A percentile compares a stretch with the other conserved stretches of the same genome.
phyloP scores from a whole-genome alignment of 2,329 filamentous ascomycete species.

The Davidsoniella eucalypti region DNA sequence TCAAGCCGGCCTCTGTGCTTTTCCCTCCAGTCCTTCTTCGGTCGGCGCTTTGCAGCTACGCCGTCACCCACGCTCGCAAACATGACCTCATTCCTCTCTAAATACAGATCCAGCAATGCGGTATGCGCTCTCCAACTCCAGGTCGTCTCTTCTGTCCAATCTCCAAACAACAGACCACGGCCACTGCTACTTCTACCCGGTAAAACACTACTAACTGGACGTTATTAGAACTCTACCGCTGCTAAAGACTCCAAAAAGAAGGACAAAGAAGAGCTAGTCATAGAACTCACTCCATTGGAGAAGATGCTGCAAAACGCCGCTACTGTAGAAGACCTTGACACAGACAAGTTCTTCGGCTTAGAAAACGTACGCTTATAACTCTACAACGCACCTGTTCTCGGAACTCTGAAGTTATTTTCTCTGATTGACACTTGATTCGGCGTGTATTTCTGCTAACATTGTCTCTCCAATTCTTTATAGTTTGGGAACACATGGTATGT shows the following conservation, averaged over 20 bases:
- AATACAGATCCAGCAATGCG: slow-evolving; percentile 9
- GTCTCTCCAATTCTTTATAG: slow-evolving; percentile 27
- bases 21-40: not conserved
- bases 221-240: slow-evolving; percentile 14
- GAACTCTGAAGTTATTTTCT: not conserved
- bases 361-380: slow-evolving; percentile 61
- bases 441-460: slow-evolving; percentile 21
- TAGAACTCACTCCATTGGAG: slow-evolving; percentile 45
- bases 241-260: slow-evolving; percentile 31
- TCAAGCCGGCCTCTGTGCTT: not conserved
- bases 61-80: not conserved
- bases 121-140: not conserved
- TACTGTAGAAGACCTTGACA: slow-evolving; percentile 68
- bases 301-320: slow-evolving; percentile 72
- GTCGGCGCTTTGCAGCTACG: not conserved
- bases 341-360: slow-evolving; percentile 95
- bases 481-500: slow-evolving; percentile 93
- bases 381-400: slow-evolving; percentile 1
- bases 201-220: slow-evolving; percentile 10
- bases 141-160: not conserved
- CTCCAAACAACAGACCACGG: not conserved
- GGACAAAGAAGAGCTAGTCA: slow-evolving; percentile 41
- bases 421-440: not conserved
- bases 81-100: slow-evolving; percentile 9
- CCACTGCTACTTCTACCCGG: not conserved